Evolutionary conservation across 1,139 yeast genomes (phyloP), one percentile per base, ranked within the genome.

Genomic region (Wickerhamomyces sp.): DNA sequence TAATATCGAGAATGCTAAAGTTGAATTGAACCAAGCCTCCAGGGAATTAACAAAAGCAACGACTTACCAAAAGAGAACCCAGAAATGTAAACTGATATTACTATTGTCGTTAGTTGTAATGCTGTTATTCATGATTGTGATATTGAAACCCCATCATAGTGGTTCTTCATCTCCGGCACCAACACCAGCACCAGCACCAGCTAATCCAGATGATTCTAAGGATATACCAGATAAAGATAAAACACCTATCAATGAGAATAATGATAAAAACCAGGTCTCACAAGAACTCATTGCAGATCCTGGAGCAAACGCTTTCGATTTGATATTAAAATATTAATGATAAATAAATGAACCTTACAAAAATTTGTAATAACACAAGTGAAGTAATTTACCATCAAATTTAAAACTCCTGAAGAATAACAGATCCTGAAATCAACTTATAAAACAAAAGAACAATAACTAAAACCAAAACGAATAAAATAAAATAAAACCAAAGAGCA

Each of bases 61-160:
- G 35, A 67, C 70, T 21, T 87, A 90, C 63, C 98, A 92, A 56
- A 82, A 84, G 58, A 70, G 95, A 45, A 86, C 96, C 1, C 89
- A 92, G 41, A 92, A 90, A 60, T 92, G 97, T 64, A 90, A 89
- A 60, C 64, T 92, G 33, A 90, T 92, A 14, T 69, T 92, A 38
- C 69, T 92, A 35, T 64, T 92, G 45, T 64, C 78, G 14, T 67
- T 92, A 42, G 60, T 89, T 27, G 94, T 87, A 22, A 66, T 88
- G 41, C 84, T 86, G 4, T 65, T 89, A 40, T 68, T 90, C 40
- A 72, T 90, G 51, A 60, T 89, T 10, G 77, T 90, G 13, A 63
- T 89, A 49, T 71, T 87, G 37, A 81, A 78, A 52, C 96, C 96
- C 1, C 70, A 62, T 43, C 46, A 39, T 12, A 47, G 42, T 36